phyloP scores from a whole-genome alignment of 805 yeast genomes.

The Brettanomyces sp. region DNA sequence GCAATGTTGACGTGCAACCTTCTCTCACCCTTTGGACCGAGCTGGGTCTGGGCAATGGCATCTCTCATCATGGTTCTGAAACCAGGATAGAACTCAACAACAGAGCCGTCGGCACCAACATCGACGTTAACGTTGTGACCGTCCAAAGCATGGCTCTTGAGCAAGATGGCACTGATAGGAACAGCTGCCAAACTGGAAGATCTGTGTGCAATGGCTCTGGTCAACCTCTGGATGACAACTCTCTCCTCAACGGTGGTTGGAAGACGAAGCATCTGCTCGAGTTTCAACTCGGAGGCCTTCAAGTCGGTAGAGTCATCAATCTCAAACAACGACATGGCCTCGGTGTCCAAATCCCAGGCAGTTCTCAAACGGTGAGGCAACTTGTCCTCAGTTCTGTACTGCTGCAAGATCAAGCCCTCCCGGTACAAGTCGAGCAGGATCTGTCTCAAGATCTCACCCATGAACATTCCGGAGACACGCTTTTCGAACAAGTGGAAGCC shows the following conservation, averaged over 20 bases:
- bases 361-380: constrained; percentile 59
- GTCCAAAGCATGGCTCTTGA: constrained; percentile 57
- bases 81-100: constrained; percentile 88
- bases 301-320: constrained; percentile 73
- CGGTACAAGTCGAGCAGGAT: constrained; percentile 59
- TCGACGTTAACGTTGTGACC: constrained; percentile 67
- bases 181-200: constrained; percentile 88
- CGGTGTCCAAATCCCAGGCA: constrained; percentile 73
- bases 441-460: constrained; percentile 82
- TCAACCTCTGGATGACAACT: constrained; percentile 56
- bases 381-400: constrained; percentile 32
- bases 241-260: constrained; percentile 70
- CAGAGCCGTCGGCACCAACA: constrained; percentile 93
- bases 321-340: constrained; percentile 78
- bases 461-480: constrained; percentile 83
- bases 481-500: constrained; percentile 91
- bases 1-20: constrained; percentile 73
- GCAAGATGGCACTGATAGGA: constrained; percentile 75
- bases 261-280: constrained; percentile 57
- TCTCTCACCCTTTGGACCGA: constrained; percentile 69
- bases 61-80: constrained; percentile 73
- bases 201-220: constrained; percentile 74
- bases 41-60: constrained; percentile 59
- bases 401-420: constrained; percentile 48
- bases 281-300: constrained; percentile 57